phyloP scores from a whole-genome alignment of 352 stramenopile species.

The Phytopythium kandeliae region DNA sequence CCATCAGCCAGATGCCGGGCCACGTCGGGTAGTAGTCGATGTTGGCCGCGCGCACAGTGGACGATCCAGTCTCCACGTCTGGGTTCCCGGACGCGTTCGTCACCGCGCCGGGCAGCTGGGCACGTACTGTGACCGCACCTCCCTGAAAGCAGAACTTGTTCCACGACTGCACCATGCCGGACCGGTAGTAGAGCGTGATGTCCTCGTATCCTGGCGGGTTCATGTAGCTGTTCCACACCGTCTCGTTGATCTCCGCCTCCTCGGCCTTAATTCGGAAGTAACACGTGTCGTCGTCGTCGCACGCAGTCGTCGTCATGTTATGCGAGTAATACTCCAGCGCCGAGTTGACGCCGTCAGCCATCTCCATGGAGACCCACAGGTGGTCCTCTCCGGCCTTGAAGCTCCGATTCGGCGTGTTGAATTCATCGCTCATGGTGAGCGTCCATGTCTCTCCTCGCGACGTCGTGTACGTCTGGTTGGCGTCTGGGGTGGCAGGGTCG shows the following conservation, averaged over 20 bases:
- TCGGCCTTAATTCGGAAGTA: constrained; percentile 32
- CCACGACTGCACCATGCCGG: constrained; percentile 45
- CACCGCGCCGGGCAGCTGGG: constrained; percentile 77
- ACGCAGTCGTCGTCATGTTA: constrained; percentile 39
- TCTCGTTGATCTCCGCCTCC: constrained; percentile 18
- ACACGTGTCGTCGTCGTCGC: constrained; percentile 24
- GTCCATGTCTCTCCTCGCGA: constrained; percentile 25
- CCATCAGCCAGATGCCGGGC: constrained; percentile 93
- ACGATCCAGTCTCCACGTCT: constrained; percentile 17
- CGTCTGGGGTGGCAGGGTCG: constrained; percentile 11
- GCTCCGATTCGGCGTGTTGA: constrained; percentile 40
- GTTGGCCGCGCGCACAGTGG: constrained; percentile 15
- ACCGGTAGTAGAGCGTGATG: constrained; percentile 40
- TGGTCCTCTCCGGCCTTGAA: constrained; percentile 84
- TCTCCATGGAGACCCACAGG: constrained; percentile 66
- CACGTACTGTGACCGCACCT: constrained; percentile 78
- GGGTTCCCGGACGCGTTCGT: constrained; percentile 23
- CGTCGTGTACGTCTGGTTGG: constrained; percentile 7
- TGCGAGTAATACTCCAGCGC: constrained; percentile 89
- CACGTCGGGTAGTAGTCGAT: constrained; percentile 54
- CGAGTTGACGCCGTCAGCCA: constrained; percentile 43
- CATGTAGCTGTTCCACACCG: constrained; percentile 44
- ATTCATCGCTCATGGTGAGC: constrained; percentile 91
- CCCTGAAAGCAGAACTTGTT: constrained; percentile 44
- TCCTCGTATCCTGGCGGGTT: constrained; percentile 15